Evolutionary conservation across 306 rosid species (phyloP).

Genomic region (Castanea mollissima): DNA sequence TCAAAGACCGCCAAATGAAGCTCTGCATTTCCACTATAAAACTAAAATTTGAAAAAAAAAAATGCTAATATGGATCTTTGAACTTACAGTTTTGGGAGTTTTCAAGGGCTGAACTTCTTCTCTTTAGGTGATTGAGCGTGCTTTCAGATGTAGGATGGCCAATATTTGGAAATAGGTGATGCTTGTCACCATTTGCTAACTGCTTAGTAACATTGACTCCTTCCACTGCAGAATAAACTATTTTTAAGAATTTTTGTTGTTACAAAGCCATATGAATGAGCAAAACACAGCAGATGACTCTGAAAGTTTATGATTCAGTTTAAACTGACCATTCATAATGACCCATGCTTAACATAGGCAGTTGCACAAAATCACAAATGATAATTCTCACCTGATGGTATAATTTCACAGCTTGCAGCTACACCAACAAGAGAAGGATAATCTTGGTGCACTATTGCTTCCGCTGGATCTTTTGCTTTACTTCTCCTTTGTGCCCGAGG

Average conservation of each 20-base stretch:
- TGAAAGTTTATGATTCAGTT: background rate
- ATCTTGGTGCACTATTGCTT: background rate
- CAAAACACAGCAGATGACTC: background rate
- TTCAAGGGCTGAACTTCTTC: background rate
- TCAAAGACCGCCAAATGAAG: background rate
- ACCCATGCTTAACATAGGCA: too few relatives aligned
- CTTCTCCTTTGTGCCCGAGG: conserved; percentile 2
- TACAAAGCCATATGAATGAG: background rate
- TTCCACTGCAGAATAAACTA: conserved; percentile 9
- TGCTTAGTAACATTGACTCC: background rate
- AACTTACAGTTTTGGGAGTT: conserved; percentile 16
- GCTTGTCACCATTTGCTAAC: conserved; percentile 3
- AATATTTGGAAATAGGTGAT: background rate
- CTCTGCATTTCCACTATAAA: background rate
- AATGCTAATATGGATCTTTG: background rate
- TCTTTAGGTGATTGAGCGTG: background rate
- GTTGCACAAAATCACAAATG: background rate
- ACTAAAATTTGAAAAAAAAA: background rate
- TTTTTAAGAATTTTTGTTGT: background rate
- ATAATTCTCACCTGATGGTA: conserved; percentile 8
- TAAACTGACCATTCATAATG: too few relatives aligned
- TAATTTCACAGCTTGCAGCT: background rate
- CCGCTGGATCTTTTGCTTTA: background rate
- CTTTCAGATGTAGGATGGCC: background rate
- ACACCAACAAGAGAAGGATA: background rate